Percentiles rank a stretch among this genome's conserved stretches.
Evolutionary conservation across 306 rosid species (phyloP).

Genomic region (Vigna unguiculata): DNA sequence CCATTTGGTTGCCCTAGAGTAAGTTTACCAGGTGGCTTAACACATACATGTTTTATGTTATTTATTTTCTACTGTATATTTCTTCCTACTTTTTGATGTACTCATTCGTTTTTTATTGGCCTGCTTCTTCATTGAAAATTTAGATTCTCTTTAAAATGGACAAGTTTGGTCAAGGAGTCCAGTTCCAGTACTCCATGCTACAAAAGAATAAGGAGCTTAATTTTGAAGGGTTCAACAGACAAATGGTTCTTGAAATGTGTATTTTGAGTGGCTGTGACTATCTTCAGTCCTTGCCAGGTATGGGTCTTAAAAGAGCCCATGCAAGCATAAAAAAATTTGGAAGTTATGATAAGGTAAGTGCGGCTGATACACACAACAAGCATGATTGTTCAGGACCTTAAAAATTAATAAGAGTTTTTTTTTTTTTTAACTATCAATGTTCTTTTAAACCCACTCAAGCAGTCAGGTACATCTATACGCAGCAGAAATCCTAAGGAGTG

Average conservation of each 20-base stretch:
- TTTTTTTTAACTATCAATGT: not conserved
- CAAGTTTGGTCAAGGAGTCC: slow-evolving; percentile 92
- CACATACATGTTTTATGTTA: slow-evolving; percentile 27
- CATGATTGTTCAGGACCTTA: slow-evolving; percentile 11
- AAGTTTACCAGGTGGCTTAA: slow-evolving; percentile 45
- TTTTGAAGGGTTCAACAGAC: slow-evolving; percentile 81
- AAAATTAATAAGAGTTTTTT: slow-evolving; percentile 18
- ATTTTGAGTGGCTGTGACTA: slow-evolving; percentile 97
- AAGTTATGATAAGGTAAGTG: slow-evolving; percentile 81
- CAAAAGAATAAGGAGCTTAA: slow-evolving; percentile 79
- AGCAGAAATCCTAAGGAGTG: not conserved
- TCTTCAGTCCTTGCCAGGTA: slow-evolving; percentile 91
- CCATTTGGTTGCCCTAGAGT: slow-evolving; percentile 97
- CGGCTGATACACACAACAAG: slow-evolving; percentile 5
- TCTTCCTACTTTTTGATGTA: slow-evolving; percentile 19
- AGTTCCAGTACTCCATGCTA: slow-evolving; percentile 73
- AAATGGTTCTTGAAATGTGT: slow-evolving; percentile 97
- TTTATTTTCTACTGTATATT: slow-evolving; percentile 1
- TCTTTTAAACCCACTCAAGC: slow-evolving; percentile 13
- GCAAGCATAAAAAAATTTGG: slow-evolving; percentile 71
- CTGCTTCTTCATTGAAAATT: slow-evolving; percentile 45
- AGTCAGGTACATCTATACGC: slow-evolving; percentile 15
- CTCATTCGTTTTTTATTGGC: slow-evolving; percentile 30
- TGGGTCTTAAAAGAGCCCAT: slow-evolving; percentile 97
- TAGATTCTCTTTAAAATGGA: slow-evolving; percentile 98